Evolutionary conservation across 176 grass and related monocot species (phyloP), one percentile per base, ranked within the genome.

Genomic region (Cymbopogon citratus): DNA sequence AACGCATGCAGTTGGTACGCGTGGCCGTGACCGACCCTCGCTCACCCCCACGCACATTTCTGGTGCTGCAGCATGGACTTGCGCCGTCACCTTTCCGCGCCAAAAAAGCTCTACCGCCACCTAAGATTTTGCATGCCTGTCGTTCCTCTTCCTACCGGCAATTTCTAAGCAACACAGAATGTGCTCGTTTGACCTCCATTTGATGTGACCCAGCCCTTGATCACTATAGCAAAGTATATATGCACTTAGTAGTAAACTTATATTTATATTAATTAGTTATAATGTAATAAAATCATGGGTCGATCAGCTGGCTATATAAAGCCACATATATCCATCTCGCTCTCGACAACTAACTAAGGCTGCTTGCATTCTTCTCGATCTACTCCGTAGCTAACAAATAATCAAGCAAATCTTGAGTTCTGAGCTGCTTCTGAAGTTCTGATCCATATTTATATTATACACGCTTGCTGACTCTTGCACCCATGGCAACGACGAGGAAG

Each of bases 121-220:
- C 31, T 33, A 33, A 33, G 31, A 1, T n/a, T 74, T 18, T 18
- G 44, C 26, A 78, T 29, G 76, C 76, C 26, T 78, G 26, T 6
- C 23, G 10, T 33, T 33, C 31, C 31, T 1, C 31, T 64, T 80
- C 18, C 35, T 51, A n/a, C 41, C 64, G 16, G 56, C 28, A 63
- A 46, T 46, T 84, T 23, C 63, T 84, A 84, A 61, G 66, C 83
- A 78, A 70, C 54, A 87, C 64, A 52, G 71, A 77, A 68, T 62
- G 76, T 81, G 78, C 87, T 85, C 43, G 57, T 85, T 89, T 89
- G 87, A 89, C 83, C 72, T 85, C 3, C 44, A 18, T 14, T 35
- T 56, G 87, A 89, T 85, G 78, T 66, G 78, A 85, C 66, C 44
- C 9, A 59, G 77, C 57, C 44, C n/a, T 1, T 13, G 0, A 0